phyloP scores from a whole-genome alignment of 495 filamentous ascomycete genomes.

The Usnea hakonensis region DNA sequence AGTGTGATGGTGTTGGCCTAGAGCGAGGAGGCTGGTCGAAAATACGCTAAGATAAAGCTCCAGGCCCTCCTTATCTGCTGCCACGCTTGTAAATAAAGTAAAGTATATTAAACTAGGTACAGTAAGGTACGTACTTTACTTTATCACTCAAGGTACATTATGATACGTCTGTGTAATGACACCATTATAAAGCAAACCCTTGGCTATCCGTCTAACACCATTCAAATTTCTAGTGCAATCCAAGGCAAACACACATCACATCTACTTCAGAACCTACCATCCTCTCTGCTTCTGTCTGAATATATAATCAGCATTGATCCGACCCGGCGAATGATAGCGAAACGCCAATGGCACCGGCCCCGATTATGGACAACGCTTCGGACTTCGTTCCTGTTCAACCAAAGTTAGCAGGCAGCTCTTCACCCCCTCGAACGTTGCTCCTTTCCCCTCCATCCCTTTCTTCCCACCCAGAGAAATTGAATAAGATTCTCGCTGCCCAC shows the following conservation, averaged over 20 bases:
- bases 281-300: neutral
- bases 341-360: conserved; percentile 16
- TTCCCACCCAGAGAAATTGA: conserved; percentile 54
- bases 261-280: neutral
- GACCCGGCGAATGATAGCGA: neutral
- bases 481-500: conserved; percentile 51
- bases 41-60: conserved; percentile 6
- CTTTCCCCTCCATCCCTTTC: conserved; percentile 69
- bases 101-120: no score
- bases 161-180: neutral
- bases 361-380: conserved; percentile 6
- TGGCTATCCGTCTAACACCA: neutral
- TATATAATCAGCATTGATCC: neutral
- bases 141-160: neutral
- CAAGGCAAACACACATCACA: neutral
- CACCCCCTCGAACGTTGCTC: conserved; percentile 49
- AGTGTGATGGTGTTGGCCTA: neutral
- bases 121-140: no score
- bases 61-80: neutral
- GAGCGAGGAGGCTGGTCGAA: neutral
- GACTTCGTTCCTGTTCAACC: conserved; percentile 3
- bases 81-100: neutral
- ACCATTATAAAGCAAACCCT: neutral
- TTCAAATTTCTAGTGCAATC: neutral
- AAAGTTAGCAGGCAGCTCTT: neutral